Base-by-base conservation (phyloP, 305 asterid species). In the Vinca major region DNA sequence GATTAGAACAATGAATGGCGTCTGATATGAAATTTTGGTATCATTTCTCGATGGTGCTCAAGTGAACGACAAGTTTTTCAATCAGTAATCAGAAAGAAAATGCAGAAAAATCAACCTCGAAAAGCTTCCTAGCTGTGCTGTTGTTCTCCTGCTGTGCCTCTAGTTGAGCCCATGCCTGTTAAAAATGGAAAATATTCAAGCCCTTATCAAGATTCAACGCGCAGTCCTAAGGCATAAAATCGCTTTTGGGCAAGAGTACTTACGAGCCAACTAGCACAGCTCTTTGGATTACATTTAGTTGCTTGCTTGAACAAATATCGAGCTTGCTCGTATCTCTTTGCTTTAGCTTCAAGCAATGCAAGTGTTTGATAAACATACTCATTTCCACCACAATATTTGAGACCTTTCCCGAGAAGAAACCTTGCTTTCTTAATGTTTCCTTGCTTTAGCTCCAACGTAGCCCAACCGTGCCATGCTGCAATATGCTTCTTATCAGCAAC, bases 401-500 rank as follows among this genome's bases (percentile, higher is more conserved):
- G 86, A 52, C 89, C 96, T 75, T 85, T 93, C 2, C 97, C 90
- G 17, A 93, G 92, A 73, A 93, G 97, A 75, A 80, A 71, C 51
- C 97, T 84, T 7, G 98, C 98, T 71, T 93, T 93, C 66, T 84
- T 82, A 26, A 89, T 72, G 72, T 93, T 90, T 39, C 97, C 99
- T 10, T 87, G 95, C 71, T 88, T 85, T 78, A 90, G 80, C 65
- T 93, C 99, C 86, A 93, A 71, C 4, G 89, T 93, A 33, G 96
- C 97, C 99, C 99, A 93, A 75, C 99, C 99, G 33, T 93, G 99
- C 98, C 98, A 93, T 16, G 96, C 98, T 41, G 98, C 97, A 54
- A 86, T 77, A 80, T 90, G 99, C 79, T 61, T 83, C 84, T 86
- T 90, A 72, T 93, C 97, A 36, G 99, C 97, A 68, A 93, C 97